phyloP scores from a whole-genome alignment of 2,329 filamentous ascomycete genomes.

The Neonectria faginata region DNA sequence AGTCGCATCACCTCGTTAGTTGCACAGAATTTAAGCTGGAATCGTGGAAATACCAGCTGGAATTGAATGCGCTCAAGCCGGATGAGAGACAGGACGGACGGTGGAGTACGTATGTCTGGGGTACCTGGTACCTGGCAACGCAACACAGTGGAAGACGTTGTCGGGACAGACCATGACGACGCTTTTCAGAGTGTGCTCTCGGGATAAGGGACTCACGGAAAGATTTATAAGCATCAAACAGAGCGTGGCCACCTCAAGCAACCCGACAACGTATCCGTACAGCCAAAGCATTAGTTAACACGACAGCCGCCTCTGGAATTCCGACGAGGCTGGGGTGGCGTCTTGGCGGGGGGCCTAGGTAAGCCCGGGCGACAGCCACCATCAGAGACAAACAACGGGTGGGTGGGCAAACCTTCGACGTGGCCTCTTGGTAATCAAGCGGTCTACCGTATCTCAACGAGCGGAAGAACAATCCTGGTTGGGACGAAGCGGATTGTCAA shows the following conservation, averaged over 20 bases:
- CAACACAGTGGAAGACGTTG: too few relatives aligned
- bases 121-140: too few relatives aligned
- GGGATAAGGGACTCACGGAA: too few relatives aligned
- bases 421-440: slow-evolving; percentile 30
- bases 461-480: not conserved
- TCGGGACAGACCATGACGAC: too few relatives aligned
- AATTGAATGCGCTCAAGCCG: not conserved
- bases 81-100: not conserved
- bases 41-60: not conserved
- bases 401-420: slow-evolving; percentile 18
- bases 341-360: not conserved
- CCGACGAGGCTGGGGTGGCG: slow-evolving; percentile 20
- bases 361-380: slow-evolving; percentile 3
- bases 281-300: not conserved
- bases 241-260: not conserved
- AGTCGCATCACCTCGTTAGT: not conserved
- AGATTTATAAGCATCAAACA: slow-evolving; percentile 3
- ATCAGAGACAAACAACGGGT: slow-evolving; percentile 14
- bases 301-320: not conserved
- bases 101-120: not conserved
- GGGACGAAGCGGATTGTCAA: not conserved
- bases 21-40: not conserved
- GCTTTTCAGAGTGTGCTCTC: not conserved
- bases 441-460: not conserved
- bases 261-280: not conserved